These are phyloP conservation scores for Chalara sp. DNA, from an alignment of 2,329 filamentous ascomycete species.

Conservation along the genomic window DNA sequence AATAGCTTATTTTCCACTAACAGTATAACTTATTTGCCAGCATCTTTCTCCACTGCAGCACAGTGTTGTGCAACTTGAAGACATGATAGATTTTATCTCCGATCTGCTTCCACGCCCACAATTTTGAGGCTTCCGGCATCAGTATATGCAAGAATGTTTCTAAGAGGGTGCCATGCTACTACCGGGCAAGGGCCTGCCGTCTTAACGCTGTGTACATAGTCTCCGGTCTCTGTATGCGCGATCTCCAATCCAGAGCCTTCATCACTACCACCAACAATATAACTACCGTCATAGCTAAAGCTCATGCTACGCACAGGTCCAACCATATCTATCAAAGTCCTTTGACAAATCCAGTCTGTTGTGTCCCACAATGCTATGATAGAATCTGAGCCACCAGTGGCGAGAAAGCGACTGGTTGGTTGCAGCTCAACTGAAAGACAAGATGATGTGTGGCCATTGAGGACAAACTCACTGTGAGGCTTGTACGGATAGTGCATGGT, in stretches of 20 bases:
- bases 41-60: background rate
- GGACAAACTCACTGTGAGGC: conserved; percentile 44
- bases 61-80: too few relatives aligned
- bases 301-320: conserved; percentile 64
- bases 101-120: conserved; percentile 33
- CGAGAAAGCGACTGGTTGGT: conserved; percentile 64
- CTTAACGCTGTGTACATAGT: conserved; percentile 66
- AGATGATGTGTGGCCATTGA: conserved; percentile 68
- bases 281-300: conserved; percentile 74
- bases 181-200: conserved; percentile 57
- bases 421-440: conserved; percentile 64
- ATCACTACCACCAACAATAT: conserved; percentile 66
- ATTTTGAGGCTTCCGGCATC: conserved; percentile 61
- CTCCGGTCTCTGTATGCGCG: conserved; percentile 66
- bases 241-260: conserved; percentile 57
- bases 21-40: background rate
- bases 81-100: conserved; percentile 13
- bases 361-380: conserved; percentile 75
- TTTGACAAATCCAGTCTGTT: conserved; percentile 67
- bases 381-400: conserved; percentile 69
- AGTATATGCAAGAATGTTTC: conserved; percentile 68
- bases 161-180: conserved; percentile 69
- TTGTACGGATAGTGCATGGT: conserved; percentile 41
- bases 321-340: conserved; percentile 62
- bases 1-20: background rate